These are phyloP conservation scores for Phytophthora tubulina DNA, from an alignment of 352 stramenopile species.

Conservation along the genomic window DNA sequence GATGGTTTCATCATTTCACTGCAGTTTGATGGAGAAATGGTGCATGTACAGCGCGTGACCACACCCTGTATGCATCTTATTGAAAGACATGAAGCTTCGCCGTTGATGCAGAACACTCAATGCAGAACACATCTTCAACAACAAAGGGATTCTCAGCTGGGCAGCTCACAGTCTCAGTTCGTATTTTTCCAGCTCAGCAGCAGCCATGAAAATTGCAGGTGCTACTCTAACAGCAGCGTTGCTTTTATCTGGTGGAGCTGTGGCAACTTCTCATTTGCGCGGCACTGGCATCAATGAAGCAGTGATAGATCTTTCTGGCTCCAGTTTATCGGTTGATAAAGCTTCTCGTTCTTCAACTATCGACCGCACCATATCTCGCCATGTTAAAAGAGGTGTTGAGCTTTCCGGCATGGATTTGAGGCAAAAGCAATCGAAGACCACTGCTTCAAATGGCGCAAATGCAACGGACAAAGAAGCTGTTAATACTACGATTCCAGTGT, in stretches of 20 bases:
- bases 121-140: background rate
- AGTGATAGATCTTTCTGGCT: too few species aligned
- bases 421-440: background rate
- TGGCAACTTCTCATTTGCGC: background rate
- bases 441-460: background rate
- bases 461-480: background rate
- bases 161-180: background rate
- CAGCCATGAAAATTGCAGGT: background rate
- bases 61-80: background rate
- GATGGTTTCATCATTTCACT: background rate
- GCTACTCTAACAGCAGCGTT: background rate
- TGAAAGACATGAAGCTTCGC: constrained; percentile 2
- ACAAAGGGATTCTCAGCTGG: background rate
- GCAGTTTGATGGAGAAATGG: background rate
- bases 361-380: background rate
- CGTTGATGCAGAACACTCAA: background rate
- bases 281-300: background rate
- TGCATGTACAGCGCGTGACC: background rate
- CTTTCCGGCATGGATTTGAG: background rate
- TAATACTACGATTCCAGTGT: background rate
- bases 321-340: background rate
- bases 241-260: background rate
- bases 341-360: background rate
- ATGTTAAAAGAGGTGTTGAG: background rate
- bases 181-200: background rate